These are phyloP conservation scores for Ogataea pini DNA, from an alignment of 805 yeast genomes.

Conservation along the genomic window DNA sequence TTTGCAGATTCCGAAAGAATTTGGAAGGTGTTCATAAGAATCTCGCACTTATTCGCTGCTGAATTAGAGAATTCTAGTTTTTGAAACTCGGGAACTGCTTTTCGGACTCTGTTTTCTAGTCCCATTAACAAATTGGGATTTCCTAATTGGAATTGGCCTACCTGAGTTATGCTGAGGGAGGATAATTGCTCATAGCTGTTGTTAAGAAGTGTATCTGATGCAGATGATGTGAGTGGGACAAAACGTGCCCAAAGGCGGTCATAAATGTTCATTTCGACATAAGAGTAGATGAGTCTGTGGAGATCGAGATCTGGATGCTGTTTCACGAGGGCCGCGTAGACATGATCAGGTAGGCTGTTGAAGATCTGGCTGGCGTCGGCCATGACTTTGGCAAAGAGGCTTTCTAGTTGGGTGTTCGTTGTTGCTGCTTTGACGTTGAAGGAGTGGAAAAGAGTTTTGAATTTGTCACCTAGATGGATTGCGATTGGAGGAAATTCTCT, in stretches of 20 bases:
- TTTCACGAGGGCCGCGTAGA: conserved; percentile 29
- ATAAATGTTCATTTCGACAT: conserved; percentile 69
- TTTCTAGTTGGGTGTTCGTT: conserved; percentile 28
- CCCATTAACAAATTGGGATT: conserved; percentile 21
- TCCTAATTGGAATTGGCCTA: conserved; percentile 43
- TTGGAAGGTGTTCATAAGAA: conserved; percentile 53
- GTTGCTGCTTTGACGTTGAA: conserved; percentile 36
- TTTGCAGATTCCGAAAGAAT: conserved; percentile 40
- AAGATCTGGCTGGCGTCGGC: conserved; percentile 36
- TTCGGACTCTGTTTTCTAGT: conserved; percentile 45
- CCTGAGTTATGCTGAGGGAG: conserved; percentile 49
- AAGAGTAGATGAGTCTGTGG: conserved; percentile 59
- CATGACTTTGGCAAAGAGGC: conserved; percentile 32
- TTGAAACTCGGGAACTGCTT: conserved; percentile 55
- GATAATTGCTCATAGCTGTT: conserved; percentile 39
- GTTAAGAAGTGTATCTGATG: conserved; percentile 22
- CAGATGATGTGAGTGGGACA: conserved; percentile 7
- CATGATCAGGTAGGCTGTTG: conserved; percentile 33
- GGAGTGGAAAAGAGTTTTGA: conserved; percentile 39
- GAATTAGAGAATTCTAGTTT: conserved; percentile 47
- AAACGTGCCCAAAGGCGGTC: conserved; percentile 64
- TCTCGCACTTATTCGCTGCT: conserved; percentile 47
- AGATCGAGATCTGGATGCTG: conserved; percentile 38
- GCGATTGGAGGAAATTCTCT: conserved; percentile 42
- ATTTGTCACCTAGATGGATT: conserved; percentile 40